Conservation (phyloP, 2,329 filamentous ascomycete genomes). For the Talaromyces marneffei region DNA sequence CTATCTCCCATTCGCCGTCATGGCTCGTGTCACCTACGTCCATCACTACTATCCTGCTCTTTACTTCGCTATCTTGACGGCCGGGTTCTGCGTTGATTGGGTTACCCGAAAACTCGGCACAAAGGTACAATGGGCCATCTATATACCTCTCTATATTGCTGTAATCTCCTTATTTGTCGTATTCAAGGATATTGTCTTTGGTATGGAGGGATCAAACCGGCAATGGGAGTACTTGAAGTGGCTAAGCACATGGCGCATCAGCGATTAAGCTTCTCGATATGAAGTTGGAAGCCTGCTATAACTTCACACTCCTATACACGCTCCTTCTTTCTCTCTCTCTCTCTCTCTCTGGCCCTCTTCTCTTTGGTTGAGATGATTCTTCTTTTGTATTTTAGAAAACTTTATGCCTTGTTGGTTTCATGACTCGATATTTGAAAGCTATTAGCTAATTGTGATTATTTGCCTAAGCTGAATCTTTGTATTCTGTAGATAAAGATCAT, state of each 20-base stretch:
- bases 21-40: slow-evolving; percentile 98
- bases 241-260: slow-evolving; percentile 81
- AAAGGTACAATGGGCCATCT: slow-evolving; percentile 61
- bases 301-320: background rate
- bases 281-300: background rate
- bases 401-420: background rate
- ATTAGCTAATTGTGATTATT: background rate
- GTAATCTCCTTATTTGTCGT: slow-evolving; percentile 78
- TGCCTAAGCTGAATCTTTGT: background rate
- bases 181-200: slow-evolving; percentile 93
- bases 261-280: slow-evolving; percentile 46
- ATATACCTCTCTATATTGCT: slow-evolving; percentile 64
- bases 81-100: slow-evolving; percentile 88
- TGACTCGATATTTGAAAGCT: slow-evolving; percentile 3
- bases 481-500: background rate
- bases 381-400: slow-evolving; percentile 2
- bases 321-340: background rate
- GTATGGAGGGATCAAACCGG: slow-evolving; percentile 79
- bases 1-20: slow-evolving; percentile 90
- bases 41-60: slow-evolving; percentile 98
- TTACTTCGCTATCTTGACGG: slow-evolving; percentile 88
- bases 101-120: slow-evolving; percentile 62
- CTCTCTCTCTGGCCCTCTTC: background rate
- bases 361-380: background rate
- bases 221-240: slow-evolving; percentile 92